These are phyloP conservation scores for Eucalyptus marginata DNA, from an alignment of 345 rosid genomes.

Conservation along the genomic window DNA sequence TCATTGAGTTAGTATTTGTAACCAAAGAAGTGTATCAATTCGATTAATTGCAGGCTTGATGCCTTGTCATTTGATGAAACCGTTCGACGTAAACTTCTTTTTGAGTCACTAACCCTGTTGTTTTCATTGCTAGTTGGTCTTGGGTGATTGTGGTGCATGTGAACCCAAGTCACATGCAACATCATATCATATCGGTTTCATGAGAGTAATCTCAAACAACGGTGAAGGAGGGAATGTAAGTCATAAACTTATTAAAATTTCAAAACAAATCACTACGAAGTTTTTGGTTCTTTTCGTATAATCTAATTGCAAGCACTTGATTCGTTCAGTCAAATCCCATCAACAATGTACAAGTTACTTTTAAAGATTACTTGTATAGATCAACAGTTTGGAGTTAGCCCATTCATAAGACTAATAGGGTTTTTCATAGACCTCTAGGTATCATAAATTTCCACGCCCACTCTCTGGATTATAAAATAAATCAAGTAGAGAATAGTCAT, in stretches of 20 bases:
- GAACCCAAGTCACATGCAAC: not conserved
- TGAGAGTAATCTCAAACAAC: not conserved
- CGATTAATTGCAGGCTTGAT: no score
- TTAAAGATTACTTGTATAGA: not conserved
- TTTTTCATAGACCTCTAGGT: not conserved
- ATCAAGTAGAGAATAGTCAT: not conserved
- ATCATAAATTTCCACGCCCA: not conserved
- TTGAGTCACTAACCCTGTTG: no score
- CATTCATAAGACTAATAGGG: not conserved
- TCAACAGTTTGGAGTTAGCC: not conserved
- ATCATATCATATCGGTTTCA: accelerated
- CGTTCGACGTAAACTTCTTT: accelerated
- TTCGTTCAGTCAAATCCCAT: accelerated
- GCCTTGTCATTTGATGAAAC: no score
- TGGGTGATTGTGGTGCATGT: not conserved
- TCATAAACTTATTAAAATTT: not conserved
- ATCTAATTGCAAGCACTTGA: not conserved
- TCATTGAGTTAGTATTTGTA: no score
- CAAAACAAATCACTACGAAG: not conserved
- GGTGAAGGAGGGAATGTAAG: accelerated
- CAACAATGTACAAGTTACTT: not conserved
- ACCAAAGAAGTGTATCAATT: no score
- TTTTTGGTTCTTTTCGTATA: not conserved
- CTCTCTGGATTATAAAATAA: not conserved
- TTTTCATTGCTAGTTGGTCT: no score